Conservation (phyloP, 306 rosid genomes). For the Coriaria nepalensis region DNA sequence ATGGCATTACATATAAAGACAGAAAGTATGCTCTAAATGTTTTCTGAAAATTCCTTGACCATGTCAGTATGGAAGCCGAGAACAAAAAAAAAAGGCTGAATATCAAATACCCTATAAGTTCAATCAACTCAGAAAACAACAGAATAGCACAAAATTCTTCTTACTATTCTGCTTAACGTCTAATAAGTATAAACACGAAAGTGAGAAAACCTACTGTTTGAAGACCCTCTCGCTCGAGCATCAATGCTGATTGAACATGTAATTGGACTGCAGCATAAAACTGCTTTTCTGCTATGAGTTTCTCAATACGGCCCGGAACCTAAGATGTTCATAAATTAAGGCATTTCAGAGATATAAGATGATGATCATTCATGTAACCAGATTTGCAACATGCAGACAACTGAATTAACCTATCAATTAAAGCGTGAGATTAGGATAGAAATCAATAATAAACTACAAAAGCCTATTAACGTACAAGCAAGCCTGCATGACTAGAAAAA, state of each 20-base stretch:
- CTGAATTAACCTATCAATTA: too few species aligned
- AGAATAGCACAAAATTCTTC: too few species aligned
- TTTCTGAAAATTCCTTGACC: conserved; percentile 4
- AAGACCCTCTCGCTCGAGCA: conserved; percentile 94
- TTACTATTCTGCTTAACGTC: too few species aligned
- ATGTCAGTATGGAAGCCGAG: neutral
- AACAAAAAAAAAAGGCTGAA: neutral
- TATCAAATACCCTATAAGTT: too few species aligned
- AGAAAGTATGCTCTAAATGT: conserved; percentile 10
- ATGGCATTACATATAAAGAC: conserved; percentile 10
- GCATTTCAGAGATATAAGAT: conserved; percentile 15
- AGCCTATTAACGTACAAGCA: too few species aligned
- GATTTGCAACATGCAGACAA: conserved; percentile 1
- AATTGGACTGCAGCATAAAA: conserved; percentile 93
- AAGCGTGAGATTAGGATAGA: too few species aligned
- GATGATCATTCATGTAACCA: conserved; percentile 8
- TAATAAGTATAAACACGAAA: conserved; percentile 7
- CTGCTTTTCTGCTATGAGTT: conserved; percentile 83
- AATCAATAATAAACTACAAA: too few species aligned
- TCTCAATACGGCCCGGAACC: conserved; percentile 95
- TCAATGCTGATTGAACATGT: conserved; percentile 72
- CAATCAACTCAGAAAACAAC: too few species aligned
- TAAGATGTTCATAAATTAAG: conserved; percentile 14
- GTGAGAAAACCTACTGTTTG: conserved; percentile 58
- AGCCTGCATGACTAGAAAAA: too few species aligned